Percentiles rank a stretch among this genome's conserved stretches.
phyloP scores from a whole-genome alignment of 164 flowering plant species.

The Tinospora cordifolia region DNA sequence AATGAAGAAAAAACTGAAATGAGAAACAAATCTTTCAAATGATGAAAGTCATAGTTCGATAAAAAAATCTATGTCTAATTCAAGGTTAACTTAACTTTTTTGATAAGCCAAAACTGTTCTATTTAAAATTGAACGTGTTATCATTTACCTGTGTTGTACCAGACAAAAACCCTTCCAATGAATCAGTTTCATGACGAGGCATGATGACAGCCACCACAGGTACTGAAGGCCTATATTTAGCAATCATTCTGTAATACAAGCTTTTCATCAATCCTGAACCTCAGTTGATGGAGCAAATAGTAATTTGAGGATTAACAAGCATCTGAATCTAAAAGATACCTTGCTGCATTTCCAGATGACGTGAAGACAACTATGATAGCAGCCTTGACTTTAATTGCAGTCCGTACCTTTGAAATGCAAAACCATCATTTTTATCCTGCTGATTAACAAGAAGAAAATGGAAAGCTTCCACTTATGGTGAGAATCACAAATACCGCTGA shows the following conservation, averaged over 20 bases:
- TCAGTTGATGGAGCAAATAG: not conserved
- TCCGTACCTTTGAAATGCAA: conserved; percentile 28
- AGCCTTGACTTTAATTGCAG: conserved; percentile 40
- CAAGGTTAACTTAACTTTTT: not conserved
- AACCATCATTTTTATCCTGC: not conserved
- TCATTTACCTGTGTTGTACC: conserved; percentile 35
- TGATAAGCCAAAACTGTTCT: not conserved
- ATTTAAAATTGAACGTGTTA: conserved; percentile 1
- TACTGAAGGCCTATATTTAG: conserved; percentile 43
- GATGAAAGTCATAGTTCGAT: not conserved
- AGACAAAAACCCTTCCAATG: conserved; percentile 34
- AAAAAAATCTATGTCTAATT: not conserved
- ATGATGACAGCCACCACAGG: conserved; percentile 44
- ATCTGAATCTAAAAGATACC: conserved; percentile 17
- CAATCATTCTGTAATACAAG: conserved; percentile 31
- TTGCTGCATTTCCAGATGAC: conserved; percentile 47
- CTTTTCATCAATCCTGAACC: not conserved
- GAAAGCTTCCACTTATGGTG: not conserved
- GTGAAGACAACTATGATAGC: conserved; percentile 47
- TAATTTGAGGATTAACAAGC: not conserved
- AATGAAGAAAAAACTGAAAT: not conserved
- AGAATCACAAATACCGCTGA: conserved; percentile 37
- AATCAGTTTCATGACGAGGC: conserved; percentile 28
- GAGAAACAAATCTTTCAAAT: conserved; percentile 2
- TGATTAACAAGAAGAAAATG: conserved; percentile 2